phyloP scores from a whole-genome alignment of 768 basidiomycete species.

The Rhodotorula babjevae region DNA sequence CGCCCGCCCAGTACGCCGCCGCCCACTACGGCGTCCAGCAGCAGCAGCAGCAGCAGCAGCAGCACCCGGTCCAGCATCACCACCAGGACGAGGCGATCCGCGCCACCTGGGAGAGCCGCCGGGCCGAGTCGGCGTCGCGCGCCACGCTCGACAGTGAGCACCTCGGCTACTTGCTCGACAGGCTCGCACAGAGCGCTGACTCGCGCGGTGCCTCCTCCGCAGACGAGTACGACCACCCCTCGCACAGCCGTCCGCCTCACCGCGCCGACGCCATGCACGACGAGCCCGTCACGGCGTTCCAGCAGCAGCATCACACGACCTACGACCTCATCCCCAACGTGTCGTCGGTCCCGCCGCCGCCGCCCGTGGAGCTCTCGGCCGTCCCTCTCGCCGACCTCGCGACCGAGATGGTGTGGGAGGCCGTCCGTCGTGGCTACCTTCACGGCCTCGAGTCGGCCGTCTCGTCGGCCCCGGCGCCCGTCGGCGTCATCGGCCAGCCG shows the following conservation, averaged over 20 bases:
- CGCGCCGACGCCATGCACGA: constrained; percentile 5
- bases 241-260: constrained; percentile 21
- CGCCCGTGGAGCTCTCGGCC: constrained; percentile 38
- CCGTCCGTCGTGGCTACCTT: constrained; percentile 25
- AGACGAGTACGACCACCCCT: constrained; percentile 24
- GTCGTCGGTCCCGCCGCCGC: constrained; percentile 39
- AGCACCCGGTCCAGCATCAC: no score
- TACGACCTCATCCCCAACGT: constrained; percentile 38
- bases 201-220: background rate
- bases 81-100: constrained; percentile 26
- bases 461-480: background rate
- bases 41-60: no score
- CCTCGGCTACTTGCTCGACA: constrained; percentile 26
- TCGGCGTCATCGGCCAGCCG: constrained; percentile 18
- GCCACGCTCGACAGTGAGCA: constrained; percentile 33
- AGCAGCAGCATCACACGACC: constrained; percentile 15
- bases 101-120: constrained; percentile 12
- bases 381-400: constrained; percentile 41
- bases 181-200: constrained; percentile 30
- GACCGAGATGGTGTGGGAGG: constrained; percentile 41
- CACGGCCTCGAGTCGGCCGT: constrained; percentile 13
- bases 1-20: constrained; percentile 18
- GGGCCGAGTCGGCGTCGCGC: constrained; percentile 27
- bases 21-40: constrained; percentile 1
- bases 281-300: background rate